These are phyloP conservation scores for Cryptosporidium tyzzeri DNA, from an alignment of 169 alveolate species.

Conservation along the genomic window DNA sequence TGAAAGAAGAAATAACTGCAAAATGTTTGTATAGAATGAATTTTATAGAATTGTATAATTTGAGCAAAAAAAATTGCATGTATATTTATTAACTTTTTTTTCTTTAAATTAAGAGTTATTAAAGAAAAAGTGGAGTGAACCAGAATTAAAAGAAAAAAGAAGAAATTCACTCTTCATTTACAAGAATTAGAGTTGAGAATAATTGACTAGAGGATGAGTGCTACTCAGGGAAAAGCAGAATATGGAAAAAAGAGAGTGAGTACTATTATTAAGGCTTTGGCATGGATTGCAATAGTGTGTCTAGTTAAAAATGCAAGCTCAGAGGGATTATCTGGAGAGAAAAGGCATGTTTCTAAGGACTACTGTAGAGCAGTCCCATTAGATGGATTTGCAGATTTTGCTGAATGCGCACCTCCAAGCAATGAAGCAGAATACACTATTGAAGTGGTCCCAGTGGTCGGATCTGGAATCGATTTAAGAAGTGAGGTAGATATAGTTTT, in stretches of 20 bases:
- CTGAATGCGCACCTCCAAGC: conserved; percentile 88
- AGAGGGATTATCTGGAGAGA: conserved; percentile 31
- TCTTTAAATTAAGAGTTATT: conserved; percentile 15
- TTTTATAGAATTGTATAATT: background rate
- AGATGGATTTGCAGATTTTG: conserved; percentile 87
- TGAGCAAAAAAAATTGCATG: conserved; percentile 6
- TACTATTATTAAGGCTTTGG: conserved; percentile 7
- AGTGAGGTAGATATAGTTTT: conserved; percentile 81
- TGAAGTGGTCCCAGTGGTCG: conserved; percentile 85
- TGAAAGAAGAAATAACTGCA: background rate
- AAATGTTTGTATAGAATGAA: background rate
- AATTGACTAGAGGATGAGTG: background rate
- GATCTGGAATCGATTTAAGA: conserved; percentile 83
- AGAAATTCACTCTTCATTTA: conserved; percentile 31
- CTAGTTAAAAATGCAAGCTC: conserved; percentile 6
- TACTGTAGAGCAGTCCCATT: conserved; percentile 90
- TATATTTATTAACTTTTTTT: conserved; percentile 15
- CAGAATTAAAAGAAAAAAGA: background rate
- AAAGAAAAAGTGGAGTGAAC: conserved; percentile 27
- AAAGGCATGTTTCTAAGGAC: conserved; percentile 75
- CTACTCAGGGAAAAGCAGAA: background rate
- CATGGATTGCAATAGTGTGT: conserved; percentile 24
- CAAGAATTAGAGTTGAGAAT: background rate
- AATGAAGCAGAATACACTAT: conserved; percentile 87
- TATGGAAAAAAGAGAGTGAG: conserved; percentile 14